phyloP scores from a whole-genome alignment of 2,329 filamentous ascomycete species.

The Esteya vermicola region DNA sequence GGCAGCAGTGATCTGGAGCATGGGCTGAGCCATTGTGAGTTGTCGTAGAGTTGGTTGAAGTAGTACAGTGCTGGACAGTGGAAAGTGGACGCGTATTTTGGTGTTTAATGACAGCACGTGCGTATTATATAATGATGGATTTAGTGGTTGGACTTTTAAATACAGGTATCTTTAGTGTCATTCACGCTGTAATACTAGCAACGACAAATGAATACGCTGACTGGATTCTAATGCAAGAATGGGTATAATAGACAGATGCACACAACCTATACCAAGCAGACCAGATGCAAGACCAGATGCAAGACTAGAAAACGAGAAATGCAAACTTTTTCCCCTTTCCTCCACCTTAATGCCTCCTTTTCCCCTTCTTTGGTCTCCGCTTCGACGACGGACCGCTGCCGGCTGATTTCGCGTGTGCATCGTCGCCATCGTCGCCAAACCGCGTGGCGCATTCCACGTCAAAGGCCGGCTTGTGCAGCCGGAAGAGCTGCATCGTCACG shows the following conservation, averaged over 20 bases:
- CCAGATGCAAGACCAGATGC: too few species aligned
- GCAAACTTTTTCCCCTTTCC: neutral
- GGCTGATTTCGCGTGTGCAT: neutral
- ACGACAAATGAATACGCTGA: too few species aligned
- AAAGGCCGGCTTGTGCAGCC: constrained; percentile 69
- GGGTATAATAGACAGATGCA: too few species aligned
- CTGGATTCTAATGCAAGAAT: neutral
- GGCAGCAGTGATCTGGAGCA: constrained; percentile 23
- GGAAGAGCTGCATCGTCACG: constrained; percentile 80
- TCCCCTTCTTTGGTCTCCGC: constrained; percentile 19
- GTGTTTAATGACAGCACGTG: too few species aligned
- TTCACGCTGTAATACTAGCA: neutral
- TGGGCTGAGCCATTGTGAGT: constrained; percentile 25
- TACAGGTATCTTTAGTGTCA: neutral
- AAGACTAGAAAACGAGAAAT: too few species aligned
- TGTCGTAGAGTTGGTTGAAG: too few species aligned
- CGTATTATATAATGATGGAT: too few species aligned
- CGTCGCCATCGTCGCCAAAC: constrained; percentile 22
- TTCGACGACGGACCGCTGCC: constrained; percentile 27
- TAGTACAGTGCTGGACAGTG: too few species aligned
- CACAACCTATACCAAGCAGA: too few species aligned
- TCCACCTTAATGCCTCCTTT: neutral
- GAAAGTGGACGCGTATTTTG: too few species aligned
- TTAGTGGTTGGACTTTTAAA: too few species aligned
- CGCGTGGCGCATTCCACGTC: constrained; percentile 64